These are phyloP conservation scores for Kwoniella mangroviensis DNA, from an alignment of 768 basidiomycete genomes.

Conservation along the genomic window DNA sequence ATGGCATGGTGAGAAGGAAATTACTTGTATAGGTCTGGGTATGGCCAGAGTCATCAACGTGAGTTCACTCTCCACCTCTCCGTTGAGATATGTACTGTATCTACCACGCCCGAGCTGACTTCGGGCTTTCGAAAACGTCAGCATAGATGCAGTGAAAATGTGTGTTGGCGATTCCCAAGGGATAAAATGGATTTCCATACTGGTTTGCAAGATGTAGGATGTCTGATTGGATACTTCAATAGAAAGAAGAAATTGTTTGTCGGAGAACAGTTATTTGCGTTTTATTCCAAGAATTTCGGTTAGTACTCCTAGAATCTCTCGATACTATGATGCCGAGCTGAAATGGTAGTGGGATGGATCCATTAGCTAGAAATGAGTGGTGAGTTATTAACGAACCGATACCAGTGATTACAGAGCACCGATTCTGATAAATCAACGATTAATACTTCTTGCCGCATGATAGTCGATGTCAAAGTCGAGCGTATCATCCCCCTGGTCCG, in stretches of 20 bases:
- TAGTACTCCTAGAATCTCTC: not conserved
- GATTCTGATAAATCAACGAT: too few relatives aligned
- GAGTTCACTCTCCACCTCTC: not conserved
- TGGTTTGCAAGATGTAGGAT: slow-evolving; percentile 3
- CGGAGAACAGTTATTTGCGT: slow-evolving; percentile 15
- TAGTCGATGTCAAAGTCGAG: too few relatives aligned
- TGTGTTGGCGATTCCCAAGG: slow-evolving; percentile 3
- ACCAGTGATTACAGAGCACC: not conserved
- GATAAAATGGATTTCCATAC: not conserved
- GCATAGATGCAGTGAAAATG: slow-evolving; percentile 12
- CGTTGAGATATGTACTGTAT: not conserved
- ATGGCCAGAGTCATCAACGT: slow-evolving; percentile 16
- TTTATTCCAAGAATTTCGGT: slow-evolving; percentile 19
- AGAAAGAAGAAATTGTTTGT: not conserved
- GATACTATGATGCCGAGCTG: not conserved
- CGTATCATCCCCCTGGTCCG: too few relatives aligned
- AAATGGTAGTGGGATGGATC: too few relatives aligned
- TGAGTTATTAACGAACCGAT: not conserved
- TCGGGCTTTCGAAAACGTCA: not conserved
- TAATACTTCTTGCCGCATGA: too few relatives aligned
- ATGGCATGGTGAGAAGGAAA: not conserved
- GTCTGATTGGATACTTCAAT: not conserved
- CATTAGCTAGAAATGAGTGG: not conserved
- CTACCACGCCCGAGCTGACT: not conserved
- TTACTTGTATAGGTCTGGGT: slow-evolving; percentile 11